These are phyloP conservation scores for Malus fusca DNA, from an alignment of 306 rosid genomes.

Conservation along the genomic window DNA sequence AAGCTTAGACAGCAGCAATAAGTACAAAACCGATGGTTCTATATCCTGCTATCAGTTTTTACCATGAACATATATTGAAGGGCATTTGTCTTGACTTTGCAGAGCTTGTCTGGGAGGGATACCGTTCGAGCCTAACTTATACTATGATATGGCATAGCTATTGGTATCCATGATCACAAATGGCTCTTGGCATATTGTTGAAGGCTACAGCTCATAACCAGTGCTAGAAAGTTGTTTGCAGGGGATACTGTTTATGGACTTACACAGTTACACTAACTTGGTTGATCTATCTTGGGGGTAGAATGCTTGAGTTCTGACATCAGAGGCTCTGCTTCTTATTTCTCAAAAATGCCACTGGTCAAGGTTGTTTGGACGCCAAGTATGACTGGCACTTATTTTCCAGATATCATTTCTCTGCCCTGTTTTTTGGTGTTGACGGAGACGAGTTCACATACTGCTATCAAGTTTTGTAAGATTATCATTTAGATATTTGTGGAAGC, in stretches of 20 bases:
- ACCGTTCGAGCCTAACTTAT: background rate
- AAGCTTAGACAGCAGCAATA: background rate
- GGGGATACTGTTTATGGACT: background rate
- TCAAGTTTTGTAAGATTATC: background rate
- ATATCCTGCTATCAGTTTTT: conserved; percentile 2
- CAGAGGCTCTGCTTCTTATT: background rate
- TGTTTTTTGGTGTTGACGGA: background rate
- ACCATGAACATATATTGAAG: conserved; percentile 8
- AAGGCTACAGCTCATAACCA: background rate
- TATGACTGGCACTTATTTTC: background rate
- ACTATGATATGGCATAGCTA: background rate
- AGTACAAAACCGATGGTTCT: conserved; percentile 1
- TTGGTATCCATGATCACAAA: conserved; percentile 12
- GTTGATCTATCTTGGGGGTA: background rate
- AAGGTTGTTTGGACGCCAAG: background rate
- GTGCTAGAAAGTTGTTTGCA: background rate
- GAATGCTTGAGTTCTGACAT: background rate
- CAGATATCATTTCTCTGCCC: background rate
- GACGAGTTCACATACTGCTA: background rate
- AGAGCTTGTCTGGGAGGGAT: background rate
- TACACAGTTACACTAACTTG: background rate
- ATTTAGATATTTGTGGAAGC: background rate
- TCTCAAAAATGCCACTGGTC: background rate
- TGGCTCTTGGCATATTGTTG: background rate
- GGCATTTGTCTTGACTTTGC: background rate